Percentiles rank a stretch among this genome's conserved stretches.
phyloP scores from a whole-genome alignment of 106 monocot genomes.

The Alisma plantagoaquatica region DNA sequence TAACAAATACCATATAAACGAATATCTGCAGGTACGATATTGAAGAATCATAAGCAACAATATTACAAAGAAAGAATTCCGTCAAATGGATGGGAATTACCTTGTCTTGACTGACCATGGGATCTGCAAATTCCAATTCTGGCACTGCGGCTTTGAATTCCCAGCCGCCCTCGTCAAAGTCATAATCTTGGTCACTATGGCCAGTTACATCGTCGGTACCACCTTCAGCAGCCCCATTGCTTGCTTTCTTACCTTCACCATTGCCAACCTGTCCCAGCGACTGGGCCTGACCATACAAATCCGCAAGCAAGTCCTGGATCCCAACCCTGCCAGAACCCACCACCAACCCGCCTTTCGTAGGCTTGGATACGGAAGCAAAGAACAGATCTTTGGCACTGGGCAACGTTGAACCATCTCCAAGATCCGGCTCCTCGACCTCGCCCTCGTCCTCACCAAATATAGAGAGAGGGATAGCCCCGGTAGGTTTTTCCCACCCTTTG shows the following conservation, averaged over 20 bases:
- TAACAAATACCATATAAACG: too few relatives aligned
- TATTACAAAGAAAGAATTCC: too few relatives aligned
- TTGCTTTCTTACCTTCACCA: not conserved
- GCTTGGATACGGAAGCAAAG: not conserved
- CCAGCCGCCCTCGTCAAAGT: constrained; percentile 16
- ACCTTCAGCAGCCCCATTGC: not conserved
- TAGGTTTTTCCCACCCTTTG: constrained; percentile 14
- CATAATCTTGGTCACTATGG: constrained; percentile 4
- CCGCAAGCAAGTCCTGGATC: constrained; percentile 19
- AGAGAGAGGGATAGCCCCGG: constrained; percentile 28
- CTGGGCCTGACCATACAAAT: constrained; percentile 12
- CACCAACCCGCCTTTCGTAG: not conserved
- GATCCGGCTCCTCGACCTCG: constrained; percentile 11
- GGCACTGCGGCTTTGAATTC: constrained; percentile 20
- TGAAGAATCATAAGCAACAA: too few relatives aligned
- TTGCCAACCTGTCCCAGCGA: not conserved
- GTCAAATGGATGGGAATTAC: too few relatives aligned
- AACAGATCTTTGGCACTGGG: not conserved
- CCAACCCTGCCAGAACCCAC: not conserved
- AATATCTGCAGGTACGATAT: too few relatives aligned
- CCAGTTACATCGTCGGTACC: not conserved
- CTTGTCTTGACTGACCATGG: not conserved
- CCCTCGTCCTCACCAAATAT: constrained; percentile 29
- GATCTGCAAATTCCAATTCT: not conserved
- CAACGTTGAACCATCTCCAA: not conserved